Evolutionary conservation across 805 yeast species (phyloP).

Genomic region (Phaffomyces antillensis): DNA sequence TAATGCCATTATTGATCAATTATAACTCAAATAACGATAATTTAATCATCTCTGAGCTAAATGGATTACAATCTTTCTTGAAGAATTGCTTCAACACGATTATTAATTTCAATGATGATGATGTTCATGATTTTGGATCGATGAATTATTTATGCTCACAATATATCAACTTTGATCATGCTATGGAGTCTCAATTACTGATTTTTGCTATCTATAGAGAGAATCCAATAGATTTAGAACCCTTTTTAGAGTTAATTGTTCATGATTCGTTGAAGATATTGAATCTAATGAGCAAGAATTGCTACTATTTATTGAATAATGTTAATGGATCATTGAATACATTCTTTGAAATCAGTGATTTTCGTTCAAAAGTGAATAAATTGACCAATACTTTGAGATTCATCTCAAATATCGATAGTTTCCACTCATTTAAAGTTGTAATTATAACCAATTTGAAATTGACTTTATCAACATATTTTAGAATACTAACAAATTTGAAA

Average conservation of each 20-base stretch:
- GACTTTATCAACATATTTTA: not conserved
- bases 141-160: too few species aligned
- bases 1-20: constrained; percentile 2
- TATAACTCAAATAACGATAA: not conserved
- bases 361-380: not conserved
- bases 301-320: not conserved
- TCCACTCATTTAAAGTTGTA: not conserved
- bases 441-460: not conserved
- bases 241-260: not conserved
- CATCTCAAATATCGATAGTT: not conserved
- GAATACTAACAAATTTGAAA: not conserved
- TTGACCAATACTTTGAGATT: not conserved
- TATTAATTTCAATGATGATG: not conserved
- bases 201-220: too few species aligned
- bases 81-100: not conserved
- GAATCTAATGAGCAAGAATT: not conserved
- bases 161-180: too few species aligned
- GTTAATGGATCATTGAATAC: constrained; percentile 2
- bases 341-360: constrained; percentile 4
- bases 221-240: not conserved
- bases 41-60: constrained; percentile 2
- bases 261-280: not conserved
- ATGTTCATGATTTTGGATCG: too few species aligned
- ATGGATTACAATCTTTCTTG: not conserved
- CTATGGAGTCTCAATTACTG: too few species aligned